Evolutionary conservation across 2,329 filamentous ascomycete species (phyloP), one percentile per base, ranked within the genome.

Genomic region (Sporothrix mexicana): DNA sequence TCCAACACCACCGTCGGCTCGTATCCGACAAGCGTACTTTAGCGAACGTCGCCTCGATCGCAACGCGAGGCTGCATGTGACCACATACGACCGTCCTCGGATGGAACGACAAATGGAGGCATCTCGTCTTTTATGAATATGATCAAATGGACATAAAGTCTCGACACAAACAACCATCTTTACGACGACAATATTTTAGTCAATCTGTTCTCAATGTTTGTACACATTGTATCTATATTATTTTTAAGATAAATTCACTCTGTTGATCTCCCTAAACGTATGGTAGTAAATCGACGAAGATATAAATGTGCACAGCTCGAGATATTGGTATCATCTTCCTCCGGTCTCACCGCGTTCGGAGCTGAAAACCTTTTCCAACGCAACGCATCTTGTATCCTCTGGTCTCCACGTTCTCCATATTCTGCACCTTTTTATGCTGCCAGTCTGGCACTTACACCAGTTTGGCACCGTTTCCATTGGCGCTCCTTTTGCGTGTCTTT

Each of bases 311-410:
- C 64, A 68, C 4, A 25, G 17, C 9, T 13, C 20, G 12, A 47
- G 20, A 41, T 17, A 8, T n/a, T 62, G 7, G 17, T 43, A 2
- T 49, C 15, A 5, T 9, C 12, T 51, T 9, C 64, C 36, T 25
- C 15, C 23, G 7, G 47, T 15, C 61, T 20, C 45, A 51, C 64
- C 45, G 36, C 30, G 15, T n/a, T 12, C 13, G 51, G 51, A 36
- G 51, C 67, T 55, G 45, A 69, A 57, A 69, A 57, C 30, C 30
- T 45, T 57, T 69, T 69, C 67, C 51, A 4, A 30, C 43, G 51
- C 20, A 57, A 45, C n/a, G 51, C 51, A 57, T 69, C 66, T 45
- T 57, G 30, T 12, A 20, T 8, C 36, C n/a, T 30, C 36, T 20
- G 30, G 17, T 10, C 41, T 30, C 45, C 20, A 49, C 23, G 3